Evolutionary conservation across 345 rosid species (phyloP), one percentile per base, ranked within the genome.

Genomic region (Raphanus raphanistrum): DNA sequence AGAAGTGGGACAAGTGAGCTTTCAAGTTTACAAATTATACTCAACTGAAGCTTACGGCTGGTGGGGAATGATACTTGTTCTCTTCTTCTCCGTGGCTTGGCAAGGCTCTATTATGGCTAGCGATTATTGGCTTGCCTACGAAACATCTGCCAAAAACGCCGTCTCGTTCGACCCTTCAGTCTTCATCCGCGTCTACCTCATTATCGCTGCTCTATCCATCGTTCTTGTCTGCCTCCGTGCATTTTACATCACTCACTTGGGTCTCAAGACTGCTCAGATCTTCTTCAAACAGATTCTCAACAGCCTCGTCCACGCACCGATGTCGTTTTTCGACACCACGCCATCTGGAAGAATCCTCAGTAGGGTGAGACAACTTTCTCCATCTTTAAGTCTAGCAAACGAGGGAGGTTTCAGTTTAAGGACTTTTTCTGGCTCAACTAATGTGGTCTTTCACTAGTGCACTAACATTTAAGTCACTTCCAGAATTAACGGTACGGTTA

Each of bases 331-430:
- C 57, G 99, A 94, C 77, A 92, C 99, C 76, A 94, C 98, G 0
- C 97, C 99, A 72, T 94, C 98, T 0, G 99, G 99, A 76, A 88
- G 99, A 83, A 92, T 92, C 48, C 83, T 94, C 48, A 94, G 98
- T 73, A 83, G 99, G 87, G 98, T 94, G 76, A 83, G 52, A 43
- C 31, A 2, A 28, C 31, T 28, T 28, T 28, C 31, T 28, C 31
- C 31, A 28, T 28, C n/a, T 4, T 28, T 2, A 28, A 28, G 3
- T 28, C 4, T 28, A 28, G 31, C 31, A 21, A 21, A 21, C 21
- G 21, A n/a, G n/a, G n/a, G n/a, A n/a, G n/a, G n/a, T n/a, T n/a
- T n/a, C n/a, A n/a, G n/a, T n/a, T n/a, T n/a, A n/a, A n/a, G n/a
- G n/a, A n/a, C n/a, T n/a, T n/a, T n/a, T n/a, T n/a, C 45, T 17